These are phyloP conservation scores for thale cress (Arabidopsis thaliana) DNA, from an alignment of 345 rosid species.

Conservation along the genomic window TAIR10.1 NC_003070.9:9193001-9193500, in stretches of 20 bases:
- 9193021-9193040: neutral
- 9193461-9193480: conserved; percentile 41
- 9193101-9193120: neutral
- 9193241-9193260: conserved; percentile 17
- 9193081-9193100: neutral
- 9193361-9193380: too few species aligned
- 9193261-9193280: conserved; percentile 23
- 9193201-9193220: neutral
- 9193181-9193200: neutral
- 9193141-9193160: neutral
- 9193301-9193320: conserved; percentile 38
- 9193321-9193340: conserved; percentile 24
- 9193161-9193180: neutral
- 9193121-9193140: neutral
- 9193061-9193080: neutral
- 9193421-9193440: conserved; percentile 2
- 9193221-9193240: neutral
- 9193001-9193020: neutral
- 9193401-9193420: neutral
- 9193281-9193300: conserved; percentile 32
- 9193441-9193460: conserved; percentile 45
- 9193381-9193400: neutral
- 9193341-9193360: neutral
- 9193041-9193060: neutral
- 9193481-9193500: conserved; percentile 48